Conservation (phyloP, 148 eudicot genomes). For the Camellia granthamiana region DNA sequence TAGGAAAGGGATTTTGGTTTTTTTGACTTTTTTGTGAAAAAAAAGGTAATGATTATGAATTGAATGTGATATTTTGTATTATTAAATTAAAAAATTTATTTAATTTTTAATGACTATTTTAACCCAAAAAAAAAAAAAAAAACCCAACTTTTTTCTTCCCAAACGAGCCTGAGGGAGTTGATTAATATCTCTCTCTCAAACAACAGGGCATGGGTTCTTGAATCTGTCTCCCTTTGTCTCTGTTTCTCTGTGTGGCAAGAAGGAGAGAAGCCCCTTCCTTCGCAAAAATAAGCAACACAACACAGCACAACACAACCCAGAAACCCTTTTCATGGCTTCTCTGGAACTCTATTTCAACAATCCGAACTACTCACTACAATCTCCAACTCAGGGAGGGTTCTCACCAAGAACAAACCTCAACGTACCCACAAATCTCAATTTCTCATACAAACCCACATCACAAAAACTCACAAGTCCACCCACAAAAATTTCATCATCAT, state of each 20-base stretch:
- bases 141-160: no score
- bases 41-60: no score
- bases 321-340: slow-evolving; percentile 17
- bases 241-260: no score
- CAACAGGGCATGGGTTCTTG: no score
- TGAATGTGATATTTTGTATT: no score
- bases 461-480: not conserved
- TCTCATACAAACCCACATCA: slow-evolving; percentile 11
- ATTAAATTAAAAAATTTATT: no score
- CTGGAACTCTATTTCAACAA: not conserved
- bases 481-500: not conserved
- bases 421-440: not conserved
- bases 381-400: not conserved
- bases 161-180: not conserved
- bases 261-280: not conserved
- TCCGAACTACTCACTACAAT: not conserved
- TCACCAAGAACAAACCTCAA: slow-evolving; percentile 9
- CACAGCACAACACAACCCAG: not conserved
- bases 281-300: not conserved
- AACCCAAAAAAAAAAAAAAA: not conserved
- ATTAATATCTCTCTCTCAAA: no score
- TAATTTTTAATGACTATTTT: no score
- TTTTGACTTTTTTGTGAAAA: no score
- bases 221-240: no score
- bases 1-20: no score